These are phyloP conservation scores for Pseudoperonospora humuli DNA, from an alignment of 352 stramenopile genomes.

Conservation along the genomic window DNA sequence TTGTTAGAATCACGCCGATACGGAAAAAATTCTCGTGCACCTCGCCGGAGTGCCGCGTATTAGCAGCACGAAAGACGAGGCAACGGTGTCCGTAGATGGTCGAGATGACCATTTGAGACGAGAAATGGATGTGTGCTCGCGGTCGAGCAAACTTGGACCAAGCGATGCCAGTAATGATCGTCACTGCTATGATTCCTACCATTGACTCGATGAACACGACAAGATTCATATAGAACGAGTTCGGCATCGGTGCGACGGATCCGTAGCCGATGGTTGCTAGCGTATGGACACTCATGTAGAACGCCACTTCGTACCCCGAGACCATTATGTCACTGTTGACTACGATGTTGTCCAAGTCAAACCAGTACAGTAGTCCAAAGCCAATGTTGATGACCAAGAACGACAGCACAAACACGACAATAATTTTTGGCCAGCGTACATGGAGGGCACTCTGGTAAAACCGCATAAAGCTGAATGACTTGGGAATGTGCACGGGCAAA, in stretches of 20 bases:
- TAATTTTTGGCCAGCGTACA: constrained; percentile 63
- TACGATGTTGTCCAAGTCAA: constrained; percentile 27
- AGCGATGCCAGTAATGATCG: constrained; percentile 81
- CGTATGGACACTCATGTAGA: constrained; percentile 81
- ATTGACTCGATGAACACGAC: constrained; percentile 72
- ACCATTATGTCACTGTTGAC: constrained; percentile 44
- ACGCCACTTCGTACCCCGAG: constrained; percentile 51
- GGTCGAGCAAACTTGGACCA: constrained; percentile 83
- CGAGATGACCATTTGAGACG: constrained; percentile 52
- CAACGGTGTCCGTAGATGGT: constrained; percentile 70
- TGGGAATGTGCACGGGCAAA: constrained; percentile 62
- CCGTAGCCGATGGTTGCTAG: constrained; percentile 77
- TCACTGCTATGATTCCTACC: constrained; percentile 64
- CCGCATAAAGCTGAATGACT: constrained; percentile 74
- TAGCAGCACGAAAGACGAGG: constrained; percentile 72
- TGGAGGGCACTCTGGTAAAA: constrained; percentile 75
- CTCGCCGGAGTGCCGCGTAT: constrained; percentile 71
- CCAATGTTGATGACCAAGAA: constrained; percentile 58
- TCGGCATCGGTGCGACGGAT: constrained; percentile 43
- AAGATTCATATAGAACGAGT: constrained; percentile 65
- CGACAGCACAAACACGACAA: constrained; percentile 55
- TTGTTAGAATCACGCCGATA: constrained; percentile 77
- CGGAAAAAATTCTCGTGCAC: constrained; percentile 80
- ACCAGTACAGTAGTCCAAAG: constrained; percentile 62
- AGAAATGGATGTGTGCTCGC: constrained; percentile 79